phyloP scores from a whole-genome alignment of 75 land plant species.

The Isoetes taiwanensis region DNA sequence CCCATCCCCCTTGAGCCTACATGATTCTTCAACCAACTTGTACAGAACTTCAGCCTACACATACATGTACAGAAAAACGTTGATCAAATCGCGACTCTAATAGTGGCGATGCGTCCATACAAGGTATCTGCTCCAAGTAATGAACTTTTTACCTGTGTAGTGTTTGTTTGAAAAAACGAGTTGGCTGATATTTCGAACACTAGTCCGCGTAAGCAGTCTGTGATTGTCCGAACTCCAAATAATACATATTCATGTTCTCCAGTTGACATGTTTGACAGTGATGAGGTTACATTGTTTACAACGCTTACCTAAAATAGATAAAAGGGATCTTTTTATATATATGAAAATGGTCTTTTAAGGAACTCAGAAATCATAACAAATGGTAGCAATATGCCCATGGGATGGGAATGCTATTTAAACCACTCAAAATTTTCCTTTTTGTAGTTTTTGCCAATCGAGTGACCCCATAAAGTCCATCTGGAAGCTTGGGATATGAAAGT shows the following conservation, averaged over 20 bases:
- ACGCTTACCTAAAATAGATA: constrained; percentile 50
- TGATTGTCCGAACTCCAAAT: constrained; percentile 56
- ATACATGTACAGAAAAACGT: background rate
- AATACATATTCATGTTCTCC: constrained; percentile 72
- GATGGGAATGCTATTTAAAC: too few relatives aligned
- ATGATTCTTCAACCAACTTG: constrained; percentile 56
- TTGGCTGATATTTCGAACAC: constrained; percentile 88
- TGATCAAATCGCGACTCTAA: background rate
- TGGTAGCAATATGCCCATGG: too few relatives aligned
- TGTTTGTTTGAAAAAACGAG: constrained; percentile 94
- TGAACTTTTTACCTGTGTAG: constrained; percentile 44
- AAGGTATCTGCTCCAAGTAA: too few relatives aligned
- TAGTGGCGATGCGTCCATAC: too few relatives aligned
- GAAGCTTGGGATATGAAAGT: too few relatives aligned
- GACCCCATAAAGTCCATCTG: too few relatives aligned
- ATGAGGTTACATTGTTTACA: constrained; percentile 66
- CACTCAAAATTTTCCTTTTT: too few relatives aligned
- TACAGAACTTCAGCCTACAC: constrained; percentile 84
- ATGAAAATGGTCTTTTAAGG: too few relatives aligned
- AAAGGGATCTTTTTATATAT: too few relatives aligned
- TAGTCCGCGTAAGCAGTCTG: constrained; percentile 64
- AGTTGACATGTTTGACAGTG: constrained; percentile 60
- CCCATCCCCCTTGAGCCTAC: constrained; percentile 65
- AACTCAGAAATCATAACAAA: too few relatives aligned
- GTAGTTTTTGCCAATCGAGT: too few relatives aligned